Conservation (phyloP, 140 eudicot genomes). For the Senecio squalidus region DNA sequence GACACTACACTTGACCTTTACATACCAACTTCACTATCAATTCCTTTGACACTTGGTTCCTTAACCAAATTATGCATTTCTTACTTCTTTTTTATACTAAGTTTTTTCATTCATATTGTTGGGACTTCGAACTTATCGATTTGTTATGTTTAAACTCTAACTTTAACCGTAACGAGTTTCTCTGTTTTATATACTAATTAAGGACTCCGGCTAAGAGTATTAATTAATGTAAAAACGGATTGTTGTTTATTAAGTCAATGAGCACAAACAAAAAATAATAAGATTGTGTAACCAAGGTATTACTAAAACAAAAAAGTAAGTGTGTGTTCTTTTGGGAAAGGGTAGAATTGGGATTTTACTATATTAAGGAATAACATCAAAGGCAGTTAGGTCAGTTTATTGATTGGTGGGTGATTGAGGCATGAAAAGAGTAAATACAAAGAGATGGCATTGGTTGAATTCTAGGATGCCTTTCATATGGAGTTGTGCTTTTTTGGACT, state of each 20-base stretch:
- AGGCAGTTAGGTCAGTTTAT: constrained; percentile 13
- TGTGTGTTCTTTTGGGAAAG: constrained; percentile 11
- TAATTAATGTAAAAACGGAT: background rate
- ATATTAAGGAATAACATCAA: constrained; percentile 8
- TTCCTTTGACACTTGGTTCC: constrained; percentile 16
- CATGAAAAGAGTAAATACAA: constrained; percentile 38
- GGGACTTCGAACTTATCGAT: background rate
- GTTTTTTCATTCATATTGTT: background rate
- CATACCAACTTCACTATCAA: constrained; percentile 26
- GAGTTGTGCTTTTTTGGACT: constrained; percentile 8
- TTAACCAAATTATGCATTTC: constrained; percentile 1
- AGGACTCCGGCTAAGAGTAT: too few relatives aligned
- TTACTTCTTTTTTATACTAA: background rate
- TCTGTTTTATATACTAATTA: too few relatives aligned
- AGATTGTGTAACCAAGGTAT: background rate
- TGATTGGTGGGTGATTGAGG: constrained; percentile 25
- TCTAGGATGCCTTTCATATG: constrained; percentile 13
- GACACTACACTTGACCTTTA: constrained; percentile 26
- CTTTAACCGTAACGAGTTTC: too few relatives aligned
- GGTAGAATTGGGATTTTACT: constrained; percentile 24
- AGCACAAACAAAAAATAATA: background rate
- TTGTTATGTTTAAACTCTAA: too few relatives aligned
- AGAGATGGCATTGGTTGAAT: constrained; percentile 27
- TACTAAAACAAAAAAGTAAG: background rate
- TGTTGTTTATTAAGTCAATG: background rate